These are phyloP conservation scores for Ogataea trehaloabstinens DNA, from an alignment of 805 yeast species.

Conservation along the genomic window DNA sequence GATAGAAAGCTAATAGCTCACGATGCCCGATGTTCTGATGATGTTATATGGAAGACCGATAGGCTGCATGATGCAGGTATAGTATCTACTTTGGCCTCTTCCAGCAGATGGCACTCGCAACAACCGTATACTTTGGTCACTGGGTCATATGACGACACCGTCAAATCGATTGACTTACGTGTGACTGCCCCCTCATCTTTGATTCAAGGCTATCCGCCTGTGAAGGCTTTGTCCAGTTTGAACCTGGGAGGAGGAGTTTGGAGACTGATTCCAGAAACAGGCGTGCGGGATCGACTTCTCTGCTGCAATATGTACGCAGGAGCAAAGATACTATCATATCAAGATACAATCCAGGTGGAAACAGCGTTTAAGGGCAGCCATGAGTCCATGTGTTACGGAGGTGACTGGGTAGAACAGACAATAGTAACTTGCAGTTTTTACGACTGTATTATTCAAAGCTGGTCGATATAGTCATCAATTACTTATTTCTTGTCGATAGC, in stretches of 20 bases:
- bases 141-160: slow-evolving; percentile 86
- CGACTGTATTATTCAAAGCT: slow-evolving; percentile 75
- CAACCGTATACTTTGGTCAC: slow-evolving; percentile 63
- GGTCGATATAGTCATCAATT: slow-evolving; percentile 46
- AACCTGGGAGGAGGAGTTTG: slow-evolving; percentile 93
- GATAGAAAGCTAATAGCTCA: slow-evolving; percentile 75
- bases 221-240: slow-evolving; percentile 35
- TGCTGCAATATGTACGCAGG: slow-evolving; percentile 97
- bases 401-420: slow-evolving; percentile 68
- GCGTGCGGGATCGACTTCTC: slow-evolving; percentile 48
- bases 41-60: slow-evolving; percentile 34
- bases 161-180: slow-evolving; percentile 69
- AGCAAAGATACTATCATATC: slow-evolving; percentile 60
- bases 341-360: slow-evolving; percentile 29
- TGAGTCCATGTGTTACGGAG: slow-evolving; percentile 93
- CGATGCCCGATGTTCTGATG: slow-evolving; percentile 49
- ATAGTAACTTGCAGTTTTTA: slow-evolving; percentile 89
- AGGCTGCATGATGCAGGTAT: slow-evolving; percentile 90
- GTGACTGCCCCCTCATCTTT: slow-evolving; percentile 40
- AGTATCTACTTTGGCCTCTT: slow-evolving; percentile 66
- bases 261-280: slow-evolving; percentile 70
- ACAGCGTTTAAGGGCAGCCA: slow-evolving; percentile 65
- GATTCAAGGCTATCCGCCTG: slow-evolving; percentile 53
- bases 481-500: slow-evolving; percentile 30
- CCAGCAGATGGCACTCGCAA: slow-evolving; percentile 38